Conservation (phyloP, 2,329 filamentous ascomycete species). For the Aspergillus fumigatus region DNA sequence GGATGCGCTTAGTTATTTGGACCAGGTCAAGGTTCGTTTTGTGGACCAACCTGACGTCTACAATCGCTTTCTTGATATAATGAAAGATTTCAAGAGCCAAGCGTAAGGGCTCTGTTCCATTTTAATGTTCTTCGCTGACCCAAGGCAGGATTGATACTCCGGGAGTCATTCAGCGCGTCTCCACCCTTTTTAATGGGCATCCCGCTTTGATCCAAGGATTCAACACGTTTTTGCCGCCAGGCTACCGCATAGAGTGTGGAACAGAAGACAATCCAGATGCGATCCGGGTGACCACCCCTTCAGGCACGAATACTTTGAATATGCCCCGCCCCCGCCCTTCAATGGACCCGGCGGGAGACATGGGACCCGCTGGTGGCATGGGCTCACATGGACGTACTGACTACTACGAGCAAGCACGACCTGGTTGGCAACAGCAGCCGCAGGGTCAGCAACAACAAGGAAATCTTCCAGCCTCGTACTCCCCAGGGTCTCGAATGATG, state of each 20-base stretch:
- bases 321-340: constrained; percentile 51
- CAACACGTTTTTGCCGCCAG: constrained; percentile 93
- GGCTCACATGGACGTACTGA: constrained; percentile 32
- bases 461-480: constrained; percentile 34
- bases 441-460: constrained; percentile 29
- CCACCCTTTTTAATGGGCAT: constrained; percentile 90
- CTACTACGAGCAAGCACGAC: constrained; percentile 38
- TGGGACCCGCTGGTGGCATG: constrained; percentile 28
- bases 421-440: constrained; percentile 35
- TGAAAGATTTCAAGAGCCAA: constrained; percentile 99
- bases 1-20: constrained; percentile 89
- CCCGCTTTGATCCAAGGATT: constrained; percentile 95
- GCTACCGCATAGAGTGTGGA: constrained; percentile 94
- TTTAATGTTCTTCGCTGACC: constrained; percentile 11
- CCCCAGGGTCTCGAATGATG: constrained; percentile 38
- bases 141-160: constrained; percentile 77
- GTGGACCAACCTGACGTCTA: constrained; percentile 96
- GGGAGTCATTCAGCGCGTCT: constrained; percentile 94
- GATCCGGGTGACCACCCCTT: constrained; percentile 93
- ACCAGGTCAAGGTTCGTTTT: constrained; percentile 98
- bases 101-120: constrained; percentile 56
- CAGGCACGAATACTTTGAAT: constrained; percentile 91
- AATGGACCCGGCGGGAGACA: constrained; percentile 30
- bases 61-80: constrained; percentile 94
- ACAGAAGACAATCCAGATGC: constrained; percentile 91